A percentile compares a stretch with the other conserved stretches of the same genome.
Conservation (phyloP, 1,139 yeast species). For the Candida sanyaensis region DNA sequence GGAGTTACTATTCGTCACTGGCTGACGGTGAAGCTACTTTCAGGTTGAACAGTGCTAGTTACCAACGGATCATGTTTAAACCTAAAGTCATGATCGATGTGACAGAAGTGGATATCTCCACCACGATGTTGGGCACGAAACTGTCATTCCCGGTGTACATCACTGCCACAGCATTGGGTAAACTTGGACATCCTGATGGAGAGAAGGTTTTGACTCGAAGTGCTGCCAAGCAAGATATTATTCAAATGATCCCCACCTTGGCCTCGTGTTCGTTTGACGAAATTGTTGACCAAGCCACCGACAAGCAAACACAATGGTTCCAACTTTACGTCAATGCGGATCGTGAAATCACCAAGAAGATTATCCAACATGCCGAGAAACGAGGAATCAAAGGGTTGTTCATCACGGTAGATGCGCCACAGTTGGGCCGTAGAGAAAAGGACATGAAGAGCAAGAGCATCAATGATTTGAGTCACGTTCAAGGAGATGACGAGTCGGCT, state of each 20-base stretch:
- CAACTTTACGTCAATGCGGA: conserved; percentile 82
- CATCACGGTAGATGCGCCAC: conserved; percentile 93
- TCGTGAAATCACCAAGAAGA: conserved; percentile 50
- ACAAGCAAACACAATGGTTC: conserved; percentile 74
- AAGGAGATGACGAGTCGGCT: conserved; percentile 60
- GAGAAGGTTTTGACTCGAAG: conserved; percentile 77
- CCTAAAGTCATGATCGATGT: conserved; percentile 83
- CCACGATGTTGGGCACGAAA: conserved; percentile 44
- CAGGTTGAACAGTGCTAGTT: conserved; percentile 88
- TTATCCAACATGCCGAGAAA: conserved; percentile 71
- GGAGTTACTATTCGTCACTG: conserved; percentile 93
- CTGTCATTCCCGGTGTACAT: conserved; percentile 64
- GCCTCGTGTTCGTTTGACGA: conserved; percentile 78
- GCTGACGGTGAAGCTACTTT: conserved; percentile 89
- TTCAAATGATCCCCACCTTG: conserved; percentile 82
- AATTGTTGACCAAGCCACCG: conserved; percentile 57
- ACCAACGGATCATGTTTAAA: conserved; percentile 81
- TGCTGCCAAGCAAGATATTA: conserved; percentile 63
- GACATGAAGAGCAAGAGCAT: conserved; percentile 48
- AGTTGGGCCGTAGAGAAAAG: conserved; percentile 87
- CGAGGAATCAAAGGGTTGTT: conserved; percentile 80
- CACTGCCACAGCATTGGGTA: conserved; percentile 80
- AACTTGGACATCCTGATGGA: conserved; percentile 76
- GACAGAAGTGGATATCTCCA: conserved; percentile 35
- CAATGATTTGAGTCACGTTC: conserved; percentile 52